These are phyloP conservation scores for Orbilia javanica DNA, from an alignment of 2,329 filamentous ascomycete genomes.

Conservation along the genomic window DNA sequence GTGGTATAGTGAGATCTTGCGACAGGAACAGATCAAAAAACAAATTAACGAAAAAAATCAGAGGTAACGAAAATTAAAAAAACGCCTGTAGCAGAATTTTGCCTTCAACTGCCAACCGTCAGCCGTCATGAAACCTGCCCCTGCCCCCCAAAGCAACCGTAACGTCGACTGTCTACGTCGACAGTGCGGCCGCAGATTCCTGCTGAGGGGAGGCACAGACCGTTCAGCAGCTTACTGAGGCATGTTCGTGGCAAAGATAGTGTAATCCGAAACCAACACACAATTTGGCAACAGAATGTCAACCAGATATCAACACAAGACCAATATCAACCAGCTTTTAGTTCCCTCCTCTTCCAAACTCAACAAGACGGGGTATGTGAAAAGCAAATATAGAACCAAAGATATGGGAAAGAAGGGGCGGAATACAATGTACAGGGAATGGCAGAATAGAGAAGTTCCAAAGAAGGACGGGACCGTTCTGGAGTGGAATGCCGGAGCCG, in stretches of 20 bases:
- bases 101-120: constrained; percentile 28
- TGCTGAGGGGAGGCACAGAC: constrained; percentile 2
- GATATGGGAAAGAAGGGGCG: not conserved
- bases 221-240: constrained; percentile 5
- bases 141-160: constrained; percentile 18
- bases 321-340: constrained; percentile 19
- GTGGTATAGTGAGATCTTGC: constrained; percentile 47
- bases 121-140: constrained; percentile 1
- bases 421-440: not conserved
- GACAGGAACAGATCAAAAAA: constrained; percentile 12
- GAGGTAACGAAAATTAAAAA: constrained; percentile 30
- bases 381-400: not conserved
- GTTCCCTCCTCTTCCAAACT: constrained; percentile 21
- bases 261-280: constrained; percentile 24
- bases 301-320: not conserved
- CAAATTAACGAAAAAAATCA: constrained; percentile 25
- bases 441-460: not conserved
- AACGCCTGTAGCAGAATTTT: constrained; percentile 41
- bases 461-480: not conserved
- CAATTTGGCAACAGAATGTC: not conserved
- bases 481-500: constrained; percentile 6
- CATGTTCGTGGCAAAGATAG: constrained; percentile 8
- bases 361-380: constrained; percentile 23
- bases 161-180: constrained; percentile 14
- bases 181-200: constrained; percentile 23